Evolutionary conservation across 202 grass and related monocot species (phyloP).

Genomic region (Hordeum pubiflorum): DNA sequence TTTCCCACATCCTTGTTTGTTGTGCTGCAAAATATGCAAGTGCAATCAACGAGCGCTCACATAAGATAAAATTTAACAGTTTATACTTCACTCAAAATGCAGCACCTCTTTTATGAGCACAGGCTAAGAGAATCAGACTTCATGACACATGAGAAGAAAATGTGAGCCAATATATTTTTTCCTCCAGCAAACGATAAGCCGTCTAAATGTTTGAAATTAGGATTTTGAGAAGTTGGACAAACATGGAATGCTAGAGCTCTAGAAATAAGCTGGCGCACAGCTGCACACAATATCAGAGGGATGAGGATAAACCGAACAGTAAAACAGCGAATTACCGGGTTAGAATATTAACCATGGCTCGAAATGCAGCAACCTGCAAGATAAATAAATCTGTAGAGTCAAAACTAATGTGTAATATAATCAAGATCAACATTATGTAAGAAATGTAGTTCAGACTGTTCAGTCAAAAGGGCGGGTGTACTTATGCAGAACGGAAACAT

Average conservation of each 20-base stretch:
- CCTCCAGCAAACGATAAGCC: neutral
- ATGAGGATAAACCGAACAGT: slow-evolving; percentile 16
- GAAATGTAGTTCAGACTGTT: neutral
- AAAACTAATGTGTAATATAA: slow-evolving; percentile 22
- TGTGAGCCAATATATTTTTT: slow-evolving; percentile 13
- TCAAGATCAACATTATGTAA: slow-evolving; percentile 4
- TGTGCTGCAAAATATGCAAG: slow-evolving; percentile 10
- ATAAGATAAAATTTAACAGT: neutral
- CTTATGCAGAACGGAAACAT: slow-evolving; percentile 23
- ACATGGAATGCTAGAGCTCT: slow-evolving; percentile 4
- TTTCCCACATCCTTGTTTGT: neutral
- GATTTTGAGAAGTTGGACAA: neutral
- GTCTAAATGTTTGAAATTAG: neutral
- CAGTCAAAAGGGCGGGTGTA: neutral
- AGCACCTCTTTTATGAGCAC: slow-evolving; percentile 6
- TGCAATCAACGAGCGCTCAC: neutral
- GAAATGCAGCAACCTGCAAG: slow-evolving; percentile 92
- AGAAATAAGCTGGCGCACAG: slow-evolving; percentile 18
- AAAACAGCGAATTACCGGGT: slow-evolving; percentile 48
- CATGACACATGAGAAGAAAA: neutral
- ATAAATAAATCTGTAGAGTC: neutral
- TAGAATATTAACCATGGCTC: slow-evolving; percentile 99
- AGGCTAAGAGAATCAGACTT: slow-evolving; percentile 17
- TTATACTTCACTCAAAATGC: slow-evolving; percentile 1
- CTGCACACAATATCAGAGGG: neutral